phyloP scores from a whole-genome alignment of 805 yeast species.

The Groenewaldozyma tartarivorans region DNA sequence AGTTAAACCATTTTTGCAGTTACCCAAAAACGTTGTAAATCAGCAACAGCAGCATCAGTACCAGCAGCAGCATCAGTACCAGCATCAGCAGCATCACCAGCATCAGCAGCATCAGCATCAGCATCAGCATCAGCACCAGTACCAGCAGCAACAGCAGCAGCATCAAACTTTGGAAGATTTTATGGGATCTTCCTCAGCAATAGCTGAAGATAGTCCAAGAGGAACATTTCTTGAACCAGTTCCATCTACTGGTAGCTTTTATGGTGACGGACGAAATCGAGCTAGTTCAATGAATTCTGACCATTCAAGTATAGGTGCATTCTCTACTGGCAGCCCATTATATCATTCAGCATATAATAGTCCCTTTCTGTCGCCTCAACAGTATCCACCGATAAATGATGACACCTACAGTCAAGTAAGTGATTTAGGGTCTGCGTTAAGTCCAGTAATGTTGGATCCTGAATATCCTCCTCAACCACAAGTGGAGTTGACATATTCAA shows the following conservation, averaged over 20 bases:
- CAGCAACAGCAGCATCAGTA: slow-evolving; percentile 2
- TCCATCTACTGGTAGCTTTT: no score
- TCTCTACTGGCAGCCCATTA: not conserved
- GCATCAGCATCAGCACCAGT: no score
- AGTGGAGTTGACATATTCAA: not conserved
- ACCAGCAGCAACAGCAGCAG: not conserved
- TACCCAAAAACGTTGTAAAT: not conserved
- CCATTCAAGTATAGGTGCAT: no score
- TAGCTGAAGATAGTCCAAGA: not conserved
- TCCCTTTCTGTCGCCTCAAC: not conserved
- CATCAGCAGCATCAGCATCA: no score
- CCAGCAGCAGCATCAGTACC: not conserved
- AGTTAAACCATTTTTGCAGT: no score
- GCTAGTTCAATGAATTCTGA: no score
- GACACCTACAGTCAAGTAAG: not conserved
- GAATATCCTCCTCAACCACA: not conserved
- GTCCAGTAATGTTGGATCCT: not conserved
- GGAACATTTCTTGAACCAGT: not conserved
- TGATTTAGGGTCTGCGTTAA: not conserved
- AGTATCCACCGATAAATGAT: not conserved
- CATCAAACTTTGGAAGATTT: slow-evolving; percentile 1
- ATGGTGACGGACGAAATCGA: no score
- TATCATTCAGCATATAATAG: not conserved
- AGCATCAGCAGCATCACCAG: no score
- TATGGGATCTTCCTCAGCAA: not conserved